Base-by-base conservation (phyloP, 768 basidiomycete species). In the Phaeotremella fagi region DNA sequence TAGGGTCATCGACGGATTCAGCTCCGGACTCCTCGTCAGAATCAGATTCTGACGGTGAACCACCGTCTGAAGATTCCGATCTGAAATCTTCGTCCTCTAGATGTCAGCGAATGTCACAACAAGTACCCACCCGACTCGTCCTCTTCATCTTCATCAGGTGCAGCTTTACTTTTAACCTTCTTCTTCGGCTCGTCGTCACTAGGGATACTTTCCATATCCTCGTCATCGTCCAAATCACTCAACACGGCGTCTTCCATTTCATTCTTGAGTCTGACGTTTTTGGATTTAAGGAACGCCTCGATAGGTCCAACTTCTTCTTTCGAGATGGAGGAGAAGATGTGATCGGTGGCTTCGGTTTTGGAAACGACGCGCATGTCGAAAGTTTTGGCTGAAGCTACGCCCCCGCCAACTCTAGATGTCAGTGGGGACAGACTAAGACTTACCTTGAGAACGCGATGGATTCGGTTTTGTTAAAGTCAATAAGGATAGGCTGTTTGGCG, bases 251-350 rank as follows among this genome's bases (percentile, higher is more conserved):
- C 48, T 25, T 57, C 60, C 82, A 91, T 90, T 81, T 94, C 90
- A 74, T 90, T 94, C 82, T 95, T 95, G 59, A 94, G 82, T 64
- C 84, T 82, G 61, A 98, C 82, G 75, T 91, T 92, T 80, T 95
- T 94, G 25, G 86, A 84, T 64, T 84, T 83, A 63, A 99, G 76
- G 74, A 88, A 98, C 20, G 82, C 79, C 66, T 90, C 88, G 27
- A 88, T 86, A 14, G 82, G 80, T 54, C 87, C 87, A 60, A 90
- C 86, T 68, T 99, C 95, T 70, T 97, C 94, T 76, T 94, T 97
- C 76, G 88, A 88, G 75, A 99, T 85, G 2, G 89, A 87, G 1
- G 87, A 87, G 75, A 99, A 99, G 18, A 82, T 86, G 73, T 87
- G 83, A 64, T 94, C 90, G 0, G 87, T 82, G 2, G 46, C 50